Base-by-base conservation (phyloP, 2,329 filamentous ascomycete genomes). In the Beauveria sp. region DNA sequence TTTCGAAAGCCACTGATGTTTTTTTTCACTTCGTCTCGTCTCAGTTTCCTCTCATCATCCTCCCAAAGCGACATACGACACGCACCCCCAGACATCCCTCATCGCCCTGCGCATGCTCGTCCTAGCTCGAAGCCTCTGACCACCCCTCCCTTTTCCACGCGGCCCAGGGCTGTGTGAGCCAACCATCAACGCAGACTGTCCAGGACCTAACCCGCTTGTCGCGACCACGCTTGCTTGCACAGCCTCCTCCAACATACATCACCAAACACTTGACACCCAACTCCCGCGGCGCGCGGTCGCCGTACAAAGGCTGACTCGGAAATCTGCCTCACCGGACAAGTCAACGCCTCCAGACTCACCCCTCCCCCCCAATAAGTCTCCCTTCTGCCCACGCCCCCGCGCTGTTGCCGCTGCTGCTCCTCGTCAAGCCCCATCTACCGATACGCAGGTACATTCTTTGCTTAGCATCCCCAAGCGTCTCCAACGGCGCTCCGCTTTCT, bases 231-330 rank as follows among this genome's bases (percentile, higher is more conserved):
- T 67, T 66, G 64, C 65, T 63, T 73, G 75, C 76, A 78, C 76
- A 78, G 76, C 76, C 76, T 69, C 58, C 51, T 54, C 50, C 50
- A 22, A 49, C 50, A 52, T 50, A 46, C 42, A 54, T 45, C 42
- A 61, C 43, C 43, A 53, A 45, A 49, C 28, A 30, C 20, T 34
- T 34, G 30, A 34, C 30, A 34, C 30, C 42, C 49, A 51, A 43
- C 47, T 46, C 50, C 47, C 67, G 68, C 69, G 64, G 69, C 70
- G 71, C 67, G 69, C 76, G 74, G 73, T 75, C 74, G 68, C 69
- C 72, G 72, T 70, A 67, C 67, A 71, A 73, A 77, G 76, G 76
- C 77, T 77, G 75, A 78, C 74, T 77, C 67, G 69, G 67, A 63
- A 75, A 71, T 77, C 75, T 79, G 77, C 78, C 77, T 61, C 58